Evolutionary conservation across 2,329 filamentous ascomycete genomes (phyloP), one percentile per base, ranked within the genome.

Genomic region (Hymenoscyphus salicellus): DNA sequence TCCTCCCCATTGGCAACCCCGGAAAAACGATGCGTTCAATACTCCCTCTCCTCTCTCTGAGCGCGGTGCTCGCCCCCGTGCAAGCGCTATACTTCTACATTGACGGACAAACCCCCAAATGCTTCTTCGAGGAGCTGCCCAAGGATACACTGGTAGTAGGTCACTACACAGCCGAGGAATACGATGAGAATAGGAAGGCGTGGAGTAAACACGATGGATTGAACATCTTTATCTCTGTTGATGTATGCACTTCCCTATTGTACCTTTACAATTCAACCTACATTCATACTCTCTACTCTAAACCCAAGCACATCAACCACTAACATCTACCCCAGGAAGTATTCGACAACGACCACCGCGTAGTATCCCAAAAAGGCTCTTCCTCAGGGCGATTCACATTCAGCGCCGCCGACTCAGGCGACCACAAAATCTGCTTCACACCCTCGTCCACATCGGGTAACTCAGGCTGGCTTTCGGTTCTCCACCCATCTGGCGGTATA

Each of bases 61-160:
- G 81, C 78, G 79, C 83, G 63, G 80, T 84, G 46, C 71, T 84
- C 57, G 75, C 83, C 41, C 87, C 88, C 66, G 87, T 90, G 68
- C 90, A 93, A 76, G 93, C 93, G 63, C 86, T 99, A 65, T 94
- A 96, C 87, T 96, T 99, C 84, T 98, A 91, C 83, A 89, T 98
- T 78, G 93, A 98, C 77, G 91, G 90, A 74, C 85, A 86, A 59
- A 82, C 86, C 70, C 89, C 92, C 71, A 97, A 96, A 81, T 99
- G 95, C 81, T 99, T 99, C 87, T 96, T 91, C 81, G 95, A 99
- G 82, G 94, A 98, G 79, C 86, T 99, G 65, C 93, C 95, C 70
- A 97, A 98, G 83, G 94, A 97, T 78, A 98, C 95, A 16, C 82
- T 99, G 65, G 94, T 99, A 63, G 93, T 97, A 65, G 95, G 95